Evolutionary conservation across 352 stramenopile species (phyloP), one percentile per base, ranked within the genome.

Genomic region (Pythium plurisporium): DNA sequence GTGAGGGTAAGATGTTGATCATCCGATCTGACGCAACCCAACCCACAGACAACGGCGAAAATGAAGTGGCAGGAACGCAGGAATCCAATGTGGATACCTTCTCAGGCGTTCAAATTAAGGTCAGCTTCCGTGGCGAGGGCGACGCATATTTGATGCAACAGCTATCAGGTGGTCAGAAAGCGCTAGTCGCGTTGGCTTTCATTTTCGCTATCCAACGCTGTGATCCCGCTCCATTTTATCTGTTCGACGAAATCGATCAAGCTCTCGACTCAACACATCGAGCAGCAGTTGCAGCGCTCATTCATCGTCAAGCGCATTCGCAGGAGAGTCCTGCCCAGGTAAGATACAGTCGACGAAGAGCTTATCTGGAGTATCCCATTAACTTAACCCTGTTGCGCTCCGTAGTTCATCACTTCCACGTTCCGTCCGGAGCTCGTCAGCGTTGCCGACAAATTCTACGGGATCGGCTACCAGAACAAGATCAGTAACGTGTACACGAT

Each of bases 171-270:
- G 98, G 98, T 4, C 97, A 99, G 70, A 99, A 99, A 68, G 95
- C 97, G 2, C 78, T 99, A 34, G 96, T 99, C 14, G 97, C 97
- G 5, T 81, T 99, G 31, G 96, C 97, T n/a, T 97, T 99, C 59
- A 99, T 99, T 59, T 99, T 99, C 73, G 96, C 98, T 4, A 99
- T 99, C 51, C 89, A 98, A 69, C 87, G 97, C 31, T 99, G 96
- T 57, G 97, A 99, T 66, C 97, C 98, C 51, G 97, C 97, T 38
- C 97, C 98, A 7, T 99, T 99, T 74, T 99, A 99, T 69, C 83
- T 99, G 30, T 99, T 99, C 70, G 98, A 99, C 71, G 98, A 99
- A 65, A 97, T 99, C 42, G 98, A 99, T 65, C 95, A 99, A 76
- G 97, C 97, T 17, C 74, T 99, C n/a, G 98, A 99, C 73, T 95